Base-by-base conservation (phyloP, 768 basidiomycete genomes). In the Leccinum ochraceum region DNA sequence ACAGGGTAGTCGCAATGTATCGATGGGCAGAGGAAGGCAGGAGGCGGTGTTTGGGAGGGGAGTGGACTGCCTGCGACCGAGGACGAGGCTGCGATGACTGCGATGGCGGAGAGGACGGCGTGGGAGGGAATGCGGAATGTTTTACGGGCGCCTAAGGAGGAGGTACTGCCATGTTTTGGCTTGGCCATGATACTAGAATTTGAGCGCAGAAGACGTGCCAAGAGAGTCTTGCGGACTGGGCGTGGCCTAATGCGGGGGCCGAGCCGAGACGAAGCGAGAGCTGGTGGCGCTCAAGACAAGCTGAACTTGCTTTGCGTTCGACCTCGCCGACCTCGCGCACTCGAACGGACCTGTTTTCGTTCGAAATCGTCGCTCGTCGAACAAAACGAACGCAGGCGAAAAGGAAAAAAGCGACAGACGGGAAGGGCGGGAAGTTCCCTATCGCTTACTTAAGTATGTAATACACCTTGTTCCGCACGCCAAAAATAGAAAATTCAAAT, bases 21-120 rank as follows among this genome's bases (percentile, higher is more conserved):
- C 22, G 76, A 78, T 1, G 86, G 88, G 62, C 86, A 89, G 48
- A 88, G 80, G 64, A 89, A 89, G 56, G 79, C 63, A n/a, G 81
- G 85, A 1, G 86, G 85, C 24, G 77, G 20, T 0, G 69, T 66
- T 13, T 66, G 71, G 54, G 56, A 20, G 4, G 71, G 66, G 20
- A 77, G 72, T 8, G 86, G 86, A 59, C 77, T 77, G 52, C 78
- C 83, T 66, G 80, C 73, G 44, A 74, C 83, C 4, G 77, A 61
- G 11, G 82, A 30, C 0, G 28, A 74, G 5, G 83, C 74, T 7
- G 79, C 84, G 63, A 88, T 74, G 67, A 83, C 75, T 26, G 86
- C 85, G 44, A 89, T 79, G 53, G 85, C 71, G 3, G 85, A 80
- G 62, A 88, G 78, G 60, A 86, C 62, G 16, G 78, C 74, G 0